Conservation (phyloP, 805 yeast genomes). For the Wickerhamiella musiphila region DNA sequence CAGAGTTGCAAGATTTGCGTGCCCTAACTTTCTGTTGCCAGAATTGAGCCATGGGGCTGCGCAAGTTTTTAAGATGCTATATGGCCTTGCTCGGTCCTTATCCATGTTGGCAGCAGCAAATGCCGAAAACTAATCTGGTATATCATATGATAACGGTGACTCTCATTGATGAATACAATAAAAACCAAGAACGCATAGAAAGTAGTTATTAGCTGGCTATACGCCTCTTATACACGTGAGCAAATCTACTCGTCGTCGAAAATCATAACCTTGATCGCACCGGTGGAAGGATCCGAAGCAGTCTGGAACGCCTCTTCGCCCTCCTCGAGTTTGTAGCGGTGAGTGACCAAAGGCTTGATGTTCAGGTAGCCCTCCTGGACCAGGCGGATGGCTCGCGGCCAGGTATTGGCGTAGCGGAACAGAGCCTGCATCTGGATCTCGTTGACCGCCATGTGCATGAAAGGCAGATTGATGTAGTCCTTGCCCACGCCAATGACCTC, state of each 20-base stretch:
- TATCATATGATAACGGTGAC: no score
- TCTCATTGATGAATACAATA: no score
- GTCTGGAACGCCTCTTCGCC: slow-evolving; percentile 31
- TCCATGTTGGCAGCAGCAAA: no score
- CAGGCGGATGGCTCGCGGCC: slow-evolving; percentile 39
- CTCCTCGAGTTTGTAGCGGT: slow-evolving; percentile 30
- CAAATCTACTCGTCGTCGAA: slow-evolving; percentile 19
- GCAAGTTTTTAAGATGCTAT: no score
- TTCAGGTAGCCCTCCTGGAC: slow-evolving; percentile 29
- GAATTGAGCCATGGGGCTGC: no score
- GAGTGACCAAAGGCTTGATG: slow-evolving; percentile 33
- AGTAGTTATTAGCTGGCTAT: no score
- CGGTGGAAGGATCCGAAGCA: slow-evolving; percentile 26
- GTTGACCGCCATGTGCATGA: slow-evolving; percentile 36
- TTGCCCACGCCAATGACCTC: slow-evolving; percentile 37
- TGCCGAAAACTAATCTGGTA: no score
- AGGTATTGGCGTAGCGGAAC: slow-evolving; percentile 37
- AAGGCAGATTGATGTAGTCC: slow-evolving; percentile 32
- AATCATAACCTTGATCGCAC: slow-evolving; percentile 33
- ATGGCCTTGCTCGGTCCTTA: no score
- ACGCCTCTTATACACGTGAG: not conserved
- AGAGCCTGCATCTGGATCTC: slow-evolving; percentile 35
- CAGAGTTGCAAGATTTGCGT: no score
- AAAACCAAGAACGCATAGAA: no score
- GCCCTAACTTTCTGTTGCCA: no score